A percentile compares a stretch with the other conserved stretches of the same genome.
phyloP scores from a whole-genome alignment of 2,329 filamentous ascomycete genomes.

The Neonectria faginata region DNA sequence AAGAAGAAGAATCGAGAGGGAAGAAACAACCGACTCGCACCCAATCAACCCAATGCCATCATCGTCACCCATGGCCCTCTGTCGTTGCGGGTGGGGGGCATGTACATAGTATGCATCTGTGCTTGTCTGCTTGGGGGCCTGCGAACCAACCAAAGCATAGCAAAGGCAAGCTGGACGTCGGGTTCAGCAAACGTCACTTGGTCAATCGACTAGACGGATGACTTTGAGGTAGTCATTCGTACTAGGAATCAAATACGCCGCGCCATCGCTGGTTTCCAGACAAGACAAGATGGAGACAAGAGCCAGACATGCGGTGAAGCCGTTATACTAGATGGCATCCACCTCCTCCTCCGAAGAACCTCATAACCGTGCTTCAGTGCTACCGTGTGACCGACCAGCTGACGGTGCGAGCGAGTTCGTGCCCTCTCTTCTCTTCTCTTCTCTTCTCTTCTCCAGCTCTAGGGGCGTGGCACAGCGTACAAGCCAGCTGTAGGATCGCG shows the following conservation, averaged over 20 bases:
- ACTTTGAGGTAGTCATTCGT: no score
- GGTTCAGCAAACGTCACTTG: not conserved
- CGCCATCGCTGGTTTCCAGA: not conserved
- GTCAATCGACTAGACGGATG: no score
- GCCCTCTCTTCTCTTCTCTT: not conserved
- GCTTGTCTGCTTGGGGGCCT: constrained; percentile 20
- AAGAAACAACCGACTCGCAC: not conserved
- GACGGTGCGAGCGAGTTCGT: constrained; percentile 11
- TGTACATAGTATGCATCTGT: not conserved
- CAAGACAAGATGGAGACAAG: not conserved
- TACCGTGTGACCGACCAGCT: constrained; percentile 12
- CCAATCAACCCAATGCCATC: not conserved
- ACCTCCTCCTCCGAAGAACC: constrained; percentile 8
- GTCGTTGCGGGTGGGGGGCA: not conserved
- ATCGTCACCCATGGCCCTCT: not conserved
- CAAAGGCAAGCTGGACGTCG: constrained; percentile 15
- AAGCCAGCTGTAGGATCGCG: not conserved
- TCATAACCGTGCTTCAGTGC: constrained; percentile 20
- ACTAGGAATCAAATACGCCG: not conserved
- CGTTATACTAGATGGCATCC: constrained; percentile 9
- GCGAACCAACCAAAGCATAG: constrained; percentile 24
- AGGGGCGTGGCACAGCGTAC: not conserved
- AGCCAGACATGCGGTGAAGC: constrained; percentile 24
- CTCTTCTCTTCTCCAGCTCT: not conserved
- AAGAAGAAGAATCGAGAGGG: not conserved